phyloP scores from a whole-genome alignment of 768 basidiomycete species.

The Cubamyces sp. region DNA sequence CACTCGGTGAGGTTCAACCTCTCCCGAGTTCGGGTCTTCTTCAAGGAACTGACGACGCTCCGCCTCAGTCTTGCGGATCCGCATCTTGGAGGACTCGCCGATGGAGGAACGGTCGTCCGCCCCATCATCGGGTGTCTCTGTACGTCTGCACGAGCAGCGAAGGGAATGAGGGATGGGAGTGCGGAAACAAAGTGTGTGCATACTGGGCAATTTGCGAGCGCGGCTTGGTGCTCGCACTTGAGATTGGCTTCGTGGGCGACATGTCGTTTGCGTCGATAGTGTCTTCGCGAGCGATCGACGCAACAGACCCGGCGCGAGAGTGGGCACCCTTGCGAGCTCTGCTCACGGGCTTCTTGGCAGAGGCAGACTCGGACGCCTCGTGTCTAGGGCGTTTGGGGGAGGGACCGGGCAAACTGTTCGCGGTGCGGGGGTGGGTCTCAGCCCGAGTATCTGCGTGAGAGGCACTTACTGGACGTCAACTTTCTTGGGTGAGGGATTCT shows the following conservation, averaged over 20 bases:
- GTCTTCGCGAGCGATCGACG: constrained; percentile 22
- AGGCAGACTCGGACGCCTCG: constrained; percentile 8
- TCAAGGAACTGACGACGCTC: constrained; percentile 69
- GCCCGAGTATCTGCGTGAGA: background rate
- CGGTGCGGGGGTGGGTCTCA: background rate
- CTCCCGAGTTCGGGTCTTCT: constrained; percentile 60
- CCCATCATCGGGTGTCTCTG: constrained; percentile 35
- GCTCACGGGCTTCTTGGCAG: constrained; percentile 32
- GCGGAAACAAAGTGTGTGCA: background rate
- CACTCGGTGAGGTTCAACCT: constrained; percentile 60
- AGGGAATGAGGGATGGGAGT: background rate
- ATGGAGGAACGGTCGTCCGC: constrained; percentile 55
- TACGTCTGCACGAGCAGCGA: constrained; percentile 12
- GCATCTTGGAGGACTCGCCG: constrained; percentile 53
- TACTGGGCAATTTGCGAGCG: constrained; percentile 14
- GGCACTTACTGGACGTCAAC: constrained; percentile 39
- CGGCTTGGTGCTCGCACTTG: constrained; percentile 19
- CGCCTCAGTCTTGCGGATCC: constrained; percentile 52
- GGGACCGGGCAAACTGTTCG: constrained; percentile 27
- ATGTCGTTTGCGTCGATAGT: constrained; percentile 9
- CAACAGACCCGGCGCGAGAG: constrained; percentile 29
- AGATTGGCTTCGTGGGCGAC: constrained; percentile 20
- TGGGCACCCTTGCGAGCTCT: constrained; percentile 20
- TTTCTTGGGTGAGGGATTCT: constrained; percentile 34
- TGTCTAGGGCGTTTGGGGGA: constrained; percentile 25